A percentile compares a stretch with the other conserved stretches of the same genome.
Evolutionary conservation across 1,284 basidiomycete species (phyloP).

Genomic region (Ceratobasidium sp.): DNA sequence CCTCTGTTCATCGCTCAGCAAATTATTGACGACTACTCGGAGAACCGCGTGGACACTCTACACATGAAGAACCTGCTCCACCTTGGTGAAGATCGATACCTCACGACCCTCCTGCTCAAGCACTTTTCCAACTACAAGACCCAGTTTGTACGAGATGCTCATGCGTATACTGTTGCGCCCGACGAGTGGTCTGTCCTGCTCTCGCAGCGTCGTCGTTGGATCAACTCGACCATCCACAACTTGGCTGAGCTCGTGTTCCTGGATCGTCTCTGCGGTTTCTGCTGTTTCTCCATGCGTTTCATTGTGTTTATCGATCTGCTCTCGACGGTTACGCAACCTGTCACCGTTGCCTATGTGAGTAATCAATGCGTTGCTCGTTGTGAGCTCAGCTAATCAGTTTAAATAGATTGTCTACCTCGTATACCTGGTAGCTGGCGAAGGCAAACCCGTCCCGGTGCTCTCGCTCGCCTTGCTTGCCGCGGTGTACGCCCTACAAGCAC

Average conservation of each 20-base stretch:
- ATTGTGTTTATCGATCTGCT: slow-evolving; percentile 96
- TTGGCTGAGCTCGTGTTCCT: slow-evolving; percentile 92
- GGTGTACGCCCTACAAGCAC: slow-evolving; percentile 91
- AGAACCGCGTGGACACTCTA: slow-evolving; percentile 95
- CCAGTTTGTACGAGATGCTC: slow-evolving; percentile 93
- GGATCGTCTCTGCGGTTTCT: slow-evolving; percentile 96
- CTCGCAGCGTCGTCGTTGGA: slow-evolving; percentile 99
- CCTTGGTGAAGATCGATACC: slow-evolving; percentile 98
- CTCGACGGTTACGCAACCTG: slow-evolving; percentile 88
- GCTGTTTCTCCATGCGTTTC: slow-evolving; percentile 99
- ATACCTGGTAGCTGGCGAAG: slow-evolving; percentile 75
- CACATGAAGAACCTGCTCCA: slow-evolving; percentile 98
- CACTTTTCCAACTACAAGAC: slow-evolving; percentile 94
- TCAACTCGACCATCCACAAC: slow-evolving; percentile 99
- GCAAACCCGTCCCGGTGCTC: slow-evolving; percentile 76
- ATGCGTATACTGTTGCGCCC: slow-evolving; percentile 91
- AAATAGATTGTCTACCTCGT: slow-evolving; percentile 86
- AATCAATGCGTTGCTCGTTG: neutral
- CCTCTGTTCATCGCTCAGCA: slow-evolving; percentile 90
- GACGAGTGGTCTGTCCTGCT: slow-evolving; percentile 94
- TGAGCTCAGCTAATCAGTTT: slow-evolving; percentile 16
- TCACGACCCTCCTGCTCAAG: slow-evolving; percentile 95
- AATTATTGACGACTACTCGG: slow-evolving; percentile 92
- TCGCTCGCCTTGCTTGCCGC: slow-evolving; percentile 93
- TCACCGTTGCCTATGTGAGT: slow-evolving; percentile 94